Conservation (phyloP, 805 yeast species). For the Sungouiozyma ichnusensis region DNA sequence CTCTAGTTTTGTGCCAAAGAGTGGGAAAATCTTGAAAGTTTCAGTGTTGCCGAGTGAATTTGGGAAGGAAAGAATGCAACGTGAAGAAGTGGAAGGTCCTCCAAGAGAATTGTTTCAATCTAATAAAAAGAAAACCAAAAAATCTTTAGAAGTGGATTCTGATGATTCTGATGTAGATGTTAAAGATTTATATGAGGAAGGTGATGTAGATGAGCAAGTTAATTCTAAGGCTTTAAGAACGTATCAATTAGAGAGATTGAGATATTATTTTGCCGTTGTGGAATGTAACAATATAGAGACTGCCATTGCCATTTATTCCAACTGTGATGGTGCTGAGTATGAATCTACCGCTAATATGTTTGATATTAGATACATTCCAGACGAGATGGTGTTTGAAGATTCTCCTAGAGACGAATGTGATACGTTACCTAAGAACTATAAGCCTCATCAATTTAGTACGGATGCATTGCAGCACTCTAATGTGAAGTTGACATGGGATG, state of each 20-base stretch:
- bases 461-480: slow-evolving; percentile 95
- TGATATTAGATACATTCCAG: slow-evolving; percentile 88
- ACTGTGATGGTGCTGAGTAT: slow-evolving; percentile 90
- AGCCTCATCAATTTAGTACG: slow-evolving; percentile 74
- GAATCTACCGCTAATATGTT: slow-evolving; percentile 93
- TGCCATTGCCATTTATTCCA: slow-evolving; percentile 65
- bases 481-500: slow-evolving; percentile 96
- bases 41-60: slow-evolving; percentile 78
- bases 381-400: slow-evolving; percentile 78
- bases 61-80: slow-evolving; percentile 85
- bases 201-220: slow-evolving; percentile 72
- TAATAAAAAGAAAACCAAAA: slow-evolving; percentile 29
- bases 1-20: slow-evolving; percentile 69
- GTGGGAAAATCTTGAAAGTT: slow-evolving; percentile 59
- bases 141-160: slow-evolving; percentile 32
- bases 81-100: slow-evolving; percentile 88
- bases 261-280: slow-evolving; percentile 89
- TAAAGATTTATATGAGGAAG: slow-evolving; percentile 67
- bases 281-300: slow-evolving; percentile 66
- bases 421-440: slow-evolving; percentile 65
- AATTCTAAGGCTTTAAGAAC: slow-evolving; percentile 76
- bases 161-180: slow-evolving; percentile 50
- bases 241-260: slow-evolving; percentile 83
- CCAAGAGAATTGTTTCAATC: slow-evolving; percentile 65
- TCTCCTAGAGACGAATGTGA: slow-evolving; percentile 65